Evolutionary conservation across 306 rosid genomes (phyloP).

Genomic region (Gynostemma pentaphyllum): DNA sequence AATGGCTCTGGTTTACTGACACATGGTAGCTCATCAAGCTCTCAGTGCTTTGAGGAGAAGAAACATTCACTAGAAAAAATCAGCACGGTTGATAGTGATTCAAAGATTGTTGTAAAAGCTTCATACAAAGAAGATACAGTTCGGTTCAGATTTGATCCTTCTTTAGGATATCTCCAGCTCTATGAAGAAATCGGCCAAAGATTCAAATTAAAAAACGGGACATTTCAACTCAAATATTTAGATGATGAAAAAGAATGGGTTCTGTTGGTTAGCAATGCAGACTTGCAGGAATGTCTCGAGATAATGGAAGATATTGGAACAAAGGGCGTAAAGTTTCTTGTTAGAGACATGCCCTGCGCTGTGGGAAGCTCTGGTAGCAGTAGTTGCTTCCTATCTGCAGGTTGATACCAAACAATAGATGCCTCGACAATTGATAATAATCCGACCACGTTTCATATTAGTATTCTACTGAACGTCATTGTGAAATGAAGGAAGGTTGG

Average conservation of each 20-base stretch:
- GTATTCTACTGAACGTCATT: not conserved
- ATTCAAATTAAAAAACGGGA: conserved; percentile 54
- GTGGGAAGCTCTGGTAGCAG: conserved; percentile 51
- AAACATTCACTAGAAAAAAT: conserved; percentile 29
- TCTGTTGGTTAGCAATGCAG: conserved; percentile 55
- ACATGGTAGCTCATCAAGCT: conserved; percentile 50
- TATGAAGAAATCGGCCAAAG: conserved; percentile 63
- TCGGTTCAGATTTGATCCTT: conserved; percentile 65
- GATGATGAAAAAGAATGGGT: conserved; percentile 94
- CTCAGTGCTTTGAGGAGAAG: conserved; percentile 41
- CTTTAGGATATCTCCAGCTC: conserved; percentile 39
- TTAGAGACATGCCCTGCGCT: conserved; percentile 38
- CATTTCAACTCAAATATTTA: conserved; percentile 63
- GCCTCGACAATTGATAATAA: not conserved
- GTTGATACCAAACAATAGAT: conserved; percentile 23
- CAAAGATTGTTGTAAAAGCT: conserved; percentile 60
- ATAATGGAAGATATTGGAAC: conserved; percentile 49
- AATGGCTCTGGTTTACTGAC: conserved; percentile 28
- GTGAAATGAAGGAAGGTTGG: not conserved
- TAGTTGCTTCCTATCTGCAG: conserved; percentile 34
- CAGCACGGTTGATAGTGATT: conserved; percentile 24
- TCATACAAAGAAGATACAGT: conserved; percentile 52
- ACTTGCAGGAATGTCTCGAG: conserved; percentile 67
- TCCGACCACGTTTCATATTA: not conserved
- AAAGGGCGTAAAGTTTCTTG: conserved; percentile 44